Evolutionary conservation across 257 asterid genomes (phyloP).

Genomic region (Galeopsis tetrahit): DNA sequence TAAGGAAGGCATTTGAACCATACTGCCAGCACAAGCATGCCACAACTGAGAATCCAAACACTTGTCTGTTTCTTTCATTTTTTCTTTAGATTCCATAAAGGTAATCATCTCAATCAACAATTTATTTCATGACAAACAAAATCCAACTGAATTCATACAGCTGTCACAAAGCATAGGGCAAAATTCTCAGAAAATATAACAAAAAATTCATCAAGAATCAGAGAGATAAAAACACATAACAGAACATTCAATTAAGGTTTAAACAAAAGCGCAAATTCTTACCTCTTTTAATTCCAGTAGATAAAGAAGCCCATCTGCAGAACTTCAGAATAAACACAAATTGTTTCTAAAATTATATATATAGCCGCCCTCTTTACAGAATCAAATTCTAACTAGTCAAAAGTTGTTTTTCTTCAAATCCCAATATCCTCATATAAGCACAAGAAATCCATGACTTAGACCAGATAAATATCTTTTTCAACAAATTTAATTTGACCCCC

Average conservation of each 20-base stretch:
- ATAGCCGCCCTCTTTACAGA: constrained; percentile 15
- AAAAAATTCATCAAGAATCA: constrained; percentile 3
- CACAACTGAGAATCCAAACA: constrained; percentile 90
- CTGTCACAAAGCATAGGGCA: constrained; percentile 38
- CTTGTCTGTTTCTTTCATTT: constrained; percentile 55
- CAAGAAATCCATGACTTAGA: constrained; percentile 48
- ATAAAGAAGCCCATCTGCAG: constrained; percentile 41
- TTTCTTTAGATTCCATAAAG: constrained; percentile 68
- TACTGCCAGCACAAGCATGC: constrained; percentile 99
- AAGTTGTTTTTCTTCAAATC: constrained; percentile 7
- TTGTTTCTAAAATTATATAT: constrained; percentile 1
- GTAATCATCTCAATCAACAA: constrained; percentile 49
- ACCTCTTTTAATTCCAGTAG: constrained; percentile 42
- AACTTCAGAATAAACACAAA: constrained; percentile 28
- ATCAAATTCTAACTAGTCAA: constrained; percentile 28
- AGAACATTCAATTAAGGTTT: constrained; percentile 25
- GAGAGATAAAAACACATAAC: constrained; percentile 1
- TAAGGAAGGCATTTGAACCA: constrained; percentile 80
- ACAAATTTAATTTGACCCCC: constrained; percentile 13
- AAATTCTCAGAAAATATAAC: constrained; percentile 5
- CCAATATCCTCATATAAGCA: constrained; percentile 31
- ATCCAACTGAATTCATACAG: constrained; percentile 34
- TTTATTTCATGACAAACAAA: constrained; percentile 17
- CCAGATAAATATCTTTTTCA: constrained; percentile 29
- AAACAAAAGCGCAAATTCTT: constrained; percentile 25